Conservation (phyloP, 1,284 basidiomycete genomes). For the Sanguinoderma infundibulare region DNA sequence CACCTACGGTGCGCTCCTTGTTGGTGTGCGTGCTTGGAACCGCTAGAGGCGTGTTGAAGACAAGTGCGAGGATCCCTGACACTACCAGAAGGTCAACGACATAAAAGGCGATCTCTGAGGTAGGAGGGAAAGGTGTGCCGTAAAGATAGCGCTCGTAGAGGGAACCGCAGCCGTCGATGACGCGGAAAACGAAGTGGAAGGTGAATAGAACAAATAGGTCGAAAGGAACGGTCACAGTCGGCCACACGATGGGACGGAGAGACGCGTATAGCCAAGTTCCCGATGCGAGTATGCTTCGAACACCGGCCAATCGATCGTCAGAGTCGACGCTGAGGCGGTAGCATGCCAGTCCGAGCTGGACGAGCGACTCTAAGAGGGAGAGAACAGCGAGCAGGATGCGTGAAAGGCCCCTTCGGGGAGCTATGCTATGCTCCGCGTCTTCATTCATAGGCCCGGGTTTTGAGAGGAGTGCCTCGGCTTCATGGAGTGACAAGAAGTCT, state of each 20-base stretch:
- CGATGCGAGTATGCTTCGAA: conserved; percentile 47
- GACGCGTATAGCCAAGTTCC: conserved; percentile 62
- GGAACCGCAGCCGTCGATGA: conserved; percentile 51
- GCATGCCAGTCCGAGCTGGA: conserved; percentile 53
- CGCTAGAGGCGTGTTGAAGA: conserved; percentile 60
- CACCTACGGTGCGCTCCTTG: conserved; percentile 51
- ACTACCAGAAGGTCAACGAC: conserved; percentile 47
- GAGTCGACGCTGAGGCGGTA: conserved; percentile 42
- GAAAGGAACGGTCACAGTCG: conserved; percentile 50
- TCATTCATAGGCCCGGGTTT: conserved; percentile 29
- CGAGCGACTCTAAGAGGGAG: conserved; percentile 51
- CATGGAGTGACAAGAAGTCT: conserved; percentile 56
- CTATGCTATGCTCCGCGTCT: conserved; percentile 19
- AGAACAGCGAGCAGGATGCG: conserved; percentile 55
- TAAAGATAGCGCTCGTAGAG: conserved; percentile 51
- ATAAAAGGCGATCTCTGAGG: conserved; percentile 36
- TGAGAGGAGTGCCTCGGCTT: conserved; percentile 57
- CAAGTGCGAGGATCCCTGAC: conserved; percentile 43
- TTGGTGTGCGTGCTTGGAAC: conserved; percentile 54
- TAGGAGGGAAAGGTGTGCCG: conserved; percentile 42
- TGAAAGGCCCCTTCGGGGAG: conserved; percentile 62
- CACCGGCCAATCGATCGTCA: conserved; percentile 31
- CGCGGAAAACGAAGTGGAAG: conserved; percentile 45
- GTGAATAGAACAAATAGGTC: conserved; percentile 58
- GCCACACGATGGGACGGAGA: conserved; percentile 43